Evolutionary conservation across 345 rosid species (phyloP), one percentile per base, ranked within the genome.

Genomic region (Linum tenue): DNA sequence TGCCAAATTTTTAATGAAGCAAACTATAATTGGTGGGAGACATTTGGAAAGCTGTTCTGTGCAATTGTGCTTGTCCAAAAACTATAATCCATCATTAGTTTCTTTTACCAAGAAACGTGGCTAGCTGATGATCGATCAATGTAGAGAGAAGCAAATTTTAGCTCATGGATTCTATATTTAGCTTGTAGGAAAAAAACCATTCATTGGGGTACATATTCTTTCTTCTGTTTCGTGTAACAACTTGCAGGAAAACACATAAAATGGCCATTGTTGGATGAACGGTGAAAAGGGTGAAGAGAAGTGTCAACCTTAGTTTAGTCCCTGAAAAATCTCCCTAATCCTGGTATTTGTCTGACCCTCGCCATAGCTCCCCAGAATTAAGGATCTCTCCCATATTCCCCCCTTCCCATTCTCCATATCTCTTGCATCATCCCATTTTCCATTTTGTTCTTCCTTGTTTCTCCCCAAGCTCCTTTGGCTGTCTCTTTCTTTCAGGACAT

Each of bases 381-480:
- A 82, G 84, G 91, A 86, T 83, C 87, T 80, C 68, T 73, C 59
- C 57, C 65, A 50, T 65, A 63, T 35, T 67, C 74, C 63, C 64
- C 64, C 44, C 51, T 67, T 37, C 53, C 59, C 62, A 65, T 71
- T 68, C 71, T 72, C 66, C 59, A 39, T 66, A 9, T 15, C 53
- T 71, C 60, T 22, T 22, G 31, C 31, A 22, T 22, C 31, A 22
- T 22, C 31, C 31, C 70, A 48, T 75, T 76, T 75, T 55, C 73
- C 68, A 73, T 64, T 70, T 65, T 70, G 73, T 71, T 76, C 72
- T 67, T 59, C 66, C 59, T 43, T 70, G 66, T 58, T 67, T 60
- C 70, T 73, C 67, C 72, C 67, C 77, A 22, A 22, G 31, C 63
- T 65, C 72, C 64, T 42, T 67, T 38, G 65, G 62, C 57, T 69